These are phyloP conservation scores for Fusarium paranaense DNA, from an alignment of 2,329 filamentous ascomycete species.

Conservation along the genomic window DNA sequence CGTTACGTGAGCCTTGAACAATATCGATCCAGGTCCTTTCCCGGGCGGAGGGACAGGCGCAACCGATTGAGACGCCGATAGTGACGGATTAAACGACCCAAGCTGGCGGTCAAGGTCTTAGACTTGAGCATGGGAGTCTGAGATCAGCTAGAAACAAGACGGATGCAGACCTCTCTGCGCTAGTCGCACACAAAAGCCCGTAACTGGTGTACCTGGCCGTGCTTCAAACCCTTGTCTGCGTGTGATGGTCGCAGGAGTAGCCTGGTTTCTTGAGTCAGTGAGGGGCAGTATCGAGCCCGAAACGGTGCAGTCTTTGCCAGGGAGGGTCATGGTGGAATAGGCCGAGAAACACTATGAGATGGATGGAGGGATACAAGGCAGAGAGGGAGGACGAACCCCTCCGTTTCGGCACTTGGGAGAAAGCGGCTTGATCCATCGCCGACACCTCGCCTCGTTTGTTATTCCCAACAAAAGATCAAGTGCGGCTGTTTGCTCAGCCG, in stretches of 20 bases:
- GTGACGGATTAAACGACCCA: conserved; percentile 11
- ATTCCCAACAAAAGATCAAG: neutral
- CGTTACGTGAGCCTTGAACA: conserved; percentile 1
- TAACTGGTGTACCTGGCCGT: conserved; percentile 30
- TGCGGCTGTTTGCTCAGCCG: conserved; percentile 8
- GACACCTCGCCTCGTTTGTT: neutral
- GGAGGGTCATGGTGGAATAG: conserved; percentile 1
- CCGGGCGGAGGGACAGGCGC: conserved; percentile 19
- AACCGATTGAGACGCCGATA: conserved; percentile 8
- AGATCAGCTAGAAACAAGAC: conserved; percentile 1
- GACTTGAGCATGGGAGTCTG: neutral
- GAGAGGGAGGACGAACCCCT: conserved; percentile 6
- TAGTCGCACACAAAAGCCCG: conserved; percentile 18
- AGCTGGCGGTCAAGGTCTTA: conserved; percentile 9
- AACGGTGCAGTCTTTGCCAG: conserved; percentile 1
- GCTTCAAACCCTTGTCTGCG: conserved; percentile 18
- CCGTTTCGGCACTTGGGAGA: neutral
- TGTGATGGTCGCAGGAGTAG: conserved; percentile 15
- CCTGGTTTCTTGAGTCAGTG: conserved; percentile 27
- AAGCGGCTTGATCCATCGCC: neutral
- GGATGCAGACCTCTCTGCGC: conserved; percentile 1
- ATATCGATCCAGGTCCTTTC: conserved; percentile 11
- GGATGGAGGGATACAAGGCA: neutral
- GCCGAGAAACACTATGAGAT: neutral
- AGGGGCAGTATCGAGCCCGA: conserved; percentile 27